These are phyloP conservation scores for Fusarium hostae DNA, from an alignment of 2,329 filamentous ascomycete species.

Conservation along the genomic window DNA sequence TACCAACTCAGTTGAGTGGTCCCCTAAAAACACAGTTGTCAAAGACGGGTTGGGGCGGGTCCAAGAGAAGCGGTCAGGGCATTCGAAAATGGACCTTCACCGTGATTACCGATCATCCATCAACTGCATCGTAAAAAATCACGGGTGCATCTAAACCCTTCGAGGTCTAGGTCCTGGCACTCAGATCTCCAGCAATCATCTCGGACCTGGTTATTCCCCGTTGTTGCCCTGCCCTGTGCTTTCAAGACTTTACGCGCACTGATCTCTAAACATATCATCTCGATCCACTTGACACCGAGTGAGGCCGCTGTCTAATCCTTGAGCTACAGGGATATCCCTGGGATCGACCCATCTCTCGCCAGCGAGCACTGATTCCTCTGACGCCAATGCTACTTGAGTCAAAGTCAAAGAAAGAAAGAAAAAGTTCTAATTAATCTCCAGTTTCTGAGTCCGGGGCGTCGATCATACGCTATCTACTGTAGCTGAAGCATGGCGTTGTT, in stretches of 20 bases:
- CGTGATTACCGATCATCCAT: constrained; percentile 36
- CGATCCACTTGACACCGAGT: constrained; percentile 35
- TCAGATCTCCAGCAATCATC: constrained; percentile 28
- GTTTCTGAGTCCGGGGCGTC: constrained; percentile 42
- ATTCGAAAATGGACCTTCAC: constrained; percentile 21
- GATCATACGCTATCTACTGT: constrained; percentile 45
- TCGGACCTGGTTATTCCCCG: constrained; percentile 19
- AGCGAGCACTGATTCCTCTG: constrained; percentile 42
- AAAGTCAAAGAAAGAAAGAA: constrained; percentile 7
- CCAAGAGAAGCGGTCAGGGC: constrained; percentile 43
- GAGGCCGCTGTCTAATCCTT: constrained; percentile 32
- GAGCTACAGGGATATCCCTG: constrained; percentile 29
- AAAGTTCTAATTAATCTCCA: constrained; percentile 31
- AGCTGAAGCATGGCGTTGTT: constrained; percentile 40
- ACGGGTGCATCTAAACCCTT: constrained; percentile 31
- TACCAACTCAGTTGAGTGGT: constrained; percentile 3
- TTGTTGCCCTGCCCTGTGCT: constrained; percentile 17
- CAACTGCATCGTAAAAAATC: constrained; percentile 30
- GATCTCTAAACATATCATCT: constrained; percentile 19
- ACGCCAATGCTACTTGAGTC: constrained; percentile 33
- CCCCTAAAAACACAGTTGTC: constrained; percentile 34
- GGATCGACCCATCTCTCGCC: constrained; percentile 34
- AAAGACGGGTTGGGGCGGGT: constrained; percentile 36
- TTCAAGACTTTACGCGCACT: neutral
- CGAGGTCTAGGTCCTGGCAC: neutral